phyloP scores from a whole-genome alignment of 176 grass and related monocot species.

The Zea luxurians region DNA sequence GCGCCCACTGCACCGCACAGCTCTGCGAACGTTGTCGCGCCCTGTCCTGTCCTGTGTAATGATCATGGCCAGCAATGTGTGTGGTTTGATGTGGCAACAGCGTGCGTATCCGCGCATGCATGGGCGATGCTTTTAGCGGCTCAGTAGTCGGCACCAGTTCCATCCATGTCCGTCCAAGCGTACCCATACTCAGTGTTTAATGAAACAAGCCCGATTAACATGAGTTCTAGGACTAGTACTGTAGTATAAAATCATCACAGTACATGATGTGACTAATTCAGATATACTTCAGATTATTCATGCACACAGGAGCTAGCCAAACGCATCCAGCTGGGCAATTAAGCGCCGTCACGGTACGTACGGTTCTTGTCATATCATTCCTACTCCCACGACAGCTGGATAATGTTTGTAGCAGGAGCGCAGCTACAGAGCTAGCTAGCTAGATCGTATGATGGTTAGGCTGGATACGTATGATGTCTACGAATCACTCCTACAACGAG shows the following conservation, averaged over 20 bases:
- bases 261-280: too few species aligned
- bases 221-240: too few species aligned
- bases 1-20: conserved; percentile 47
- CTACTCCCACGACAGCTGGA: conserved; percentile 22
- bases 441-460: conserved; percentile 71
- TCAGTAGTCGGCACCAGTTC: conserved; percentile 2
- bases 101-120: too few species aligned
- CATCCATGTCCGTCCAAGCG: neutral
- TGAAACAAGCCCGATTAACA: too few species aligned
- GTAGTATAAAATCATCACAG: too few species aligned
- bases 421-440: conserved; percentile 1
- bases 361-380: conserved; percentile 34
- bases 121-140: neutral
- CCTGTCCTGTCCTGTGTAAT: too few species aligned
- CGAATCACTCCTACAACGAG: conserved; percentile 56
- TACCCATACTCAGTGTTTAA: neutral
- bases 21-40: neutral
- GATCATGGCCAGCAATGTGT: too few species aligned
- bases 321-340: too few species aligned
- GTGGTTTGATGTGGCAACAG: too few species aligned
- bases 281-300: too few species aligned
- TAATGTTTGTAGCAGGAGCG: conserved; percentile 45
- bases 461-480: conserved; percentile 65
- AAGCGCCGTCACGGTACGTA: too few species aligned
- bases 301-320: too few species aligned